These are phyloP conservation scores for Physcomitrellopsis africana DNA, from an alignment of 225 moss, liverwort and hornwort genomes.

Conservation along the genomic window DNA sequence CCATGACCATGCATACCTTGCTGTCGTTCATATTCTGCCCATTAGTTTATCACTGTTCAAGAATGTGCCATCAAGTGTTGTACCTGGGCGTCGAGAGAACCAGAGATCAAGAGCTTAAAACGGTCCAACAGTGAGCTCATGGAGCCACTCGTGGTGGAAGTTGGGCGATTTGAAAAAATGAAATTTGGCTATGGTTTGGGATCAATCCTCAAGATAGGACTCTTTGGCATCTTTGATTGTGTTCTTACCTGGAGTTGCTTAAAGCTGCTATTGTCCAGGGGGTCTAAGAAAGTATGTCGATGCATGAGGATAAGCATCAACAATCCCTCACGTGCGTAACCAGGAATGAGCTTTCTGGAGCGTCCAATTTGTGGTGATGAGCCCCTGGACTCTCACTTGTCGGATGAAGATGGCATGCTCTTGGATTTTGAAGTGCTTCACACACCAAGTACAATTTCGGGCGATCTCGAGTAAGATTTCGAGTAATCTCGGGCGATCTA, in stretches of 20 bases:
- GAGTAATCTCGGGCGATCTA: not conserved
- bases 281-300: constrained; percentile 23
- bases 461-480: not conserved
- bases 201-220: constrained; percentile 24
- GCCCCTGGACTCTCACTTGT: too few species aligned
- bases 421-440: too few species aligned
- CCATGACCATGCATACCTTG: constrained; percentile 12
- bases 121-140: constrained; percentile 14
- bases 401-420: too few species aligned
- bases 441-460: not conserved
- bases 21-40: constrained; percentile 12
- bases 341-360: constrained; percentile 28
- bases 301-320: constrained; percentile 17
- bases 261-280: not conserved
- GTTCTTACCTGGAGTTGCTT: constrained; percentile 28
- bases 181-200: constrained; percentile 30
- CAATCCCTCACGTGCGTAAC: constrained; percentile 25
- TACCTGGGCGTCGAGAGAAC: not conserved
- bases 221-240: constrained; percentile 25
- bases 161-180: constrained; percentile 26
- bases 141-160: constrained; percentile 25
- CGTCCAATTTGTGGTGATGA: constrained; percentile 7
- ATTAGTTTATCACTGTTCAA: constrained; percentile 12
- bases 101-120: constrained; percentile 9
- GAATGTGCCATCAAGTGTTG: constrained; percentile 19